Evolutionary conservation across 2,329 filamentous ascomycete genomes (phyloP), one percentile per base, ranked within the genome.

Genomic region (Reticulascus tulasneorum): DNA sequence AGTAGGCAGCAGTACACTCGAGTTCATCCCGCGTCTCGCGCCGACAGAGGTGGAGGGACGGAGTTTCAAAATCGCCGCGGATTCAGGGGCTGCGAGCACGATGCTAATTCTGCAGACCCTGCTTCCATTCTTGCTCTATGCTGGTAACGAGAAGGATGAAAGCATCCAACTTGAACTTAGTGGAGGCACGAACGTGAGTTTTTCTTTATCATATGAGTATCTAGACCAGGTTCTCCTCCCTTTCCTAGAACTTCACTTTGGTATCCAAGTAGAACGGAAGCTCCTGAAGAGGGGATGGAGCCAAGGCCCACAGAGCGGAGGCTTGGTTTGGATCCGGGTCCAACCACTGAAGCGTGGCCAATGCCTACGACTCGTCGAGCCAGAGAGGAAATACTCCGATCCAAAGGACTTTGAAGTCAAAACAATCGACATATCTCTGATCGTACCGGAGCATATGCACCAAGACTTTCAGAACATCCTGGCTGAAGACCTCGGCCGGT

Each of bases 141-240:
- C 74, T 0, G 61, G 65, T n/a, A 63, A 65, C 40, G 58, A 60
- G 7, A 60, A 67, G 18, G 21, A 28, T 6, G 38, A 26, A n/a
- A 29, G 64, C 68, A 2, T 79, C 16, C 62, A 64, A 20, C 46
- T 81, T 6, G 62, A 66, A 13, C 68, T 82, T 7, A 63, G 67
- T 2, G 77, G 77, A 6, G 77, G 78, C 12, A 81, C 77, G 2
- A 81, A 82, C 44, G 70, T 75, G 3, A 60, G 64, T 9, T 77
- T 67, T 48, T 77, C 76, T 1, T 62, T 67, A 2, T 76, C 69
- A n/a, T 79, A 66, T 40, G 77, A 83, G 48, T 83, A 82, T 48
- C 56, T 81, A 4, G 74, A 79, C 47, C 77, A 81, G 47, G 71
- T 82, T 1, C 61, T 82, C 2, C 55, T 80, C 21, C 77, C 77